Evolutionary conservation across 345 rosid species (phyloP), one percentile per base, ranked within the genome.

Genomic region (Brassica carinata): DNA sequence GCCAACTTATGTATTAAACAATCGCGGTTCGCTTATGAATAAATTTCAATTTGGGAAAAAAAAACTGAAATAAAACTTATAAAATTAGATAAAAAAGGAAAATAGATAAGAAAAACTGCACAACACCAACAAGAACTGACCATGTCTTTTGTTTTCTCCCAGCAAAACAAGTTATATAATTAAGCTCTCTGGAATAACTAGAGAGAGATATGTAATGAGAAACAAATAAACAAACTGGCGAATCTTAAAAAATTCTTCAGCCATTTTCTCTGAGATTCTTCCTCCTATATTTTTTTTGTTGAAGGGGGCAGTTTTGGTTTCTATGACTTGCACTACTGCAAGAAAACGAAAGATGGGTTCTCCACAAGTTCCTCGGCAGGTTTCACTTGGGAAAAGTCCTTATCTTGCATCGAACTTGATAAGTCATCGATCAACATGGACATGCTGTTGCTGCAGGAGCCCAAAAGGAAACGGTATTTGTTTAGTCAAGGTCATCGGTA

Each of bases 351-450:
- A 88, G 93, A 91, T 38, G 91, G 90, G 80, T 88, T 89, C 81
- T 85, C 96, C 62, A 84, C 36, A 73, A 96, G 96, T 70, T 89
- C 94, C 85, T 89, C 94, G 3, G 96, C 96, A 5, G 98, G 88
- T 82, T 86, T 83, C 67, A 96, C 96, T 53, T 86, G 92, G 34
- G 85, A 79, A 75, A 93, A 93, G 76, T 96, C 99, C 82, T 85
- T 95, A 85, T 89, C 97, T 88, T 90, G 92, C 79, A 96, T 79
- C 51, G 96, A 79, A 85, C 81, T 89, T 5, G 94, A 86, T 27
- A 96, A 88, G 75, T 95, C 98, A 33, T 95, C 97, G 4, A 90
- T 88, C 15, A 96, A 89, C 86, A 91, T 91, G 55, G 96, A 94
- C 71, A 95, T 90, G 87, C 88, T 87, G 90, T 61, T 59, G 74